Evolutionary conservation across 108 stramenopile genomes (phyloP), one percentile per base, ranked within the genome.

Genomic region (Seminavis robusta): DNA sequence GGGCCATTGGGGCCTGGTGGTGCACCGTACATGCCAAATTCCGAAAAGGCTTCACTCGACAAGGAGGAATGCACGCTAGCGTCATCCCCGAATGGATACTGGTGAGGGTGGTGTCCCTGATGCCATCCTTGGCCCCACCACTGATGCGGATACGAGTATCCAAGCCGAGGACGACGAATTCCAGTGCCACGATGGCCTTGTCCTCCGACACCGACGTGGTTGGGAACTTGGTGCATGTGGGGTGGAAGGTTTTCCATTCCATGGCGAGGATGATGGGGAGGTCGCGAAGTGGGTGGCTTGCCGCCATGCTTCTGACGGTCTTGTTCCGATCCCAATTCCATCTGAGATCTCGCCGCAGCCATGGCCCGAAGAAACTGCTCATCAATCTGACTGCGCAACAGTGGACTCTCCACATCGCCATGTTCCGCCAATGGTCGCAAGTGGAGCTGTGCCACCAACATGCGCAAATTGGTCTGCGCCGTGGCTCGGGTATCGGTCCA

Each of bases 351-450:
- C 1, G 77, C 73, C 8, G 67, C 33, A 24, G 73, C 65, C 73
- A 92, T 88, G 9, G 85, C 87, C 28, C 79, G 80, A 42, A 87
- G 65, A 49, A 86, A 84, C 28, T 79, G 66, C 16, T 78, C 73
- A 30, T 88, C 85, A 38, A 92, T 84, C 56, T 88, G 84, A 43
- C 71, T 80, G 34, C 79, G 69, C 19, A 87, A 48, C 28, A 88
- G 57, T 27, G 87, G 71, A 52, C 84, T 83, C 8, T 83, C 74
- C 4, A 83, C 59, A 53, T 92, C 87, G 0, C 78, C 71, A 0
- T 78, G 77, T 48, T 86, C 84, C 5, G 45, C 19, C 1, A 84
- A 27, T 19, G 73, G 67, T 16, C 79, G 59, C 13, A 90, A 72
- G 42, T 71, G 41, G n/a, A 89, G 71, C 43, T 59, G 56, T 11